These are phyloP conservation scores for Colletotrichum sp. DNA, from an alignment of 2,329 filamentous ascomycete species.

Conservation along the genomic window DNA sequence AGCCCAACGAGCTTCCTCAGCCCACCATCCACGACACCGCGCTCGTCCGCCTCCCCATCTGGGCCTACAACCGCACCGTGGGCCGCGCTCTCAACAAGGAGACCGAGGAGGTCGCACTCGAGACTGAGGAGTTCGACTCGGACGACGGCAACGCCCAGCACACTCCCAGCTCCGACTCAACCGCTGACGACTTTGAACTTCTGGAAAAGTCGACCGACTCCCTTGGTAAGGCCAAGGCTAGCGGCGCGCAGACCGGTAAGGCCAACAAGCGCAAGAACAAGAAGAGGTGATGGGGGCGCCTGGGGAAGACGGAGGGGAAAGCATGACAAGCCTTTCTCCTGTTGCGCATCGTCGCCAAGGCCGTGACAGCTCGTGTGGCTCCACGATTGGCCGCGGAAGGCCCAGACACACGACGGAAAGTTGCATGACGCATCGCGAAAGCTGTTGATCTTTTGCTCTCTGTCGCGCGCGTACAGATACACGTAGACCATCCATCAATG, in stretches of 20 bases:
- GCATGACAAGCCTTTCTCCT: neutral
- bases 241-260: slow-evolving; percentile 51
- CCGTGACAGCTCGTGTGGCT: neutral
- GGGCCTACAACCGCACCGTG: slow-evolving; percentile 65
- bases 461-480: neutral
- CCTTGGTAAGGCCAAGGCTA: slow-evolving; percentile 55
- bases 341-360: neutral
- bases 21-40: slow-evolving; percentile 85
- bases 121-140: slow-evolving; percentile 41
- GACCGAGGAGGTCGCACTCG: slow-evolving; percentile 38
- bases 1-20: slow-evolving; percentile 79
- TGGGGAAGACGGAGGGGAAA: neutral
- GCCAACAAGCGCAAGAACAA: slow-evolving; percentile 59
- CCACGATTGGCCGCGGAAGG: neutral
- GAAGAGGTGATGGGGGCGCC: slow-evolving; percentile 49
- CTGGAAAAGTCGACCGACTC: slow-evolving; percentile 66
- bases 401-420: neutral
- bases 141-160: slow-evolving; percentile 56
- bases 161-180: slow-evolving; percentile 62
- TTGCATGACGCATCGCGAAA: neutral
- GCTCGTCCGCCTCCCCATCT: slow-evolving; percentile 78
- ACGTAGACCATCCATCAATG: slow-evolving; percentile 12
- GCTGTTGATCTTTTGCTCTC: neutral
- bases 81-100: slow-evolving; percentile 52
- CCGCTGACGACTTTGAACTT: slow-evolving; percentile 66